These are phyloP conservation scores for Piper betle DNA, from an alignment of 164 flowering plant species.

Conservation along the genomic window DNA sequence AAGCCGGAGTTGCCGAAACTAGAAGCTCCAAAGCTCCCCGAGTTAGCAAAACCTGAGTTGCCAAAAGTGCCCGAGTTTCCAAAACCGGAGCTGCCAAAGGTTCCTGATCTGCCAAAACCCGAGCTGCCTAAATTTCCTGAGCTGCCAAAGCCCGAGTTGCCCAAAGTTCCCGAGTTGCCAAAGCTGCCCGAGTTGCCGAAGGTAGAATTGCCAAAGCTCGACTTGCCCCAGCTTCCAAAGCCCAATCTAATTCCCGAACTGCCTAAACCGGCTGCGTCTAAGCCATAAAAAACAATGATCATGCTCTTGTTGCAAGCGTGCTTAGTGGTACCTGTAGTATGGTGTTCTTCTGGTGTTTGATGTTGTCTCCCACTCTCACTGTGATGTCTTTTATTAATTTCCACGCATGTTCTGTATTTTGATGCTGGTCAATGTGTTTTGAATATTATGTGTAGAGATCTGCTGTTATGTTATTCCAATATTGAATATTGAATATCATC, in stretches of 20 bases:
- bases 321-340: too few relatives aligned
- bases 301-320: too few relatives aligned
- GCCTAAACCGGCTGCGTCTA: not conserved
- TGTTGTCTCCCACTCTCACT: too few relatives aligned
- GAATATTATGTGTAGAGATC: too few relatives aligned
- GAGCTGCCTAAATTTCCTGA: not conserved
- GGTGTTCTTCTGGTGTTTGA: too few relatives aligned
- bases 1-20: not conserved
- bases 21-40: not conserved
- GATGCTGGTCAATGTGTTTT: too few relatives aligned
- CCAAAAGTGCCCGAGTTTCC: constrained; percentile 1
- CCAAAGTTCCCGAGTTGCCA: not conserved
- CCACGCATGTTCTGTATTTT: too few relatives aligned
- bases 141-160: too few relatives aligned
- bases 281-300: too few relatives aligned
- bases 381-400: too few relatives aligned
- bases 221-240: not conserved
- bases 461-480: too few relatives aligned
- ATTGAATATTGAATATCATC: too few relatives aligned
- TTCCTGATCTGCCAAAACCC: not conserved
- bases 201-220: not conserved
- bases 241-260: not conserved
- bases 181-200: constrained; percentile 1
- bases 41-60: not conserved
- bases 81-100: not conserved